Conservation (phyloP, 2,329 filamentous ascomycete species). For the Pestalotiopsis sp. region DNA sequence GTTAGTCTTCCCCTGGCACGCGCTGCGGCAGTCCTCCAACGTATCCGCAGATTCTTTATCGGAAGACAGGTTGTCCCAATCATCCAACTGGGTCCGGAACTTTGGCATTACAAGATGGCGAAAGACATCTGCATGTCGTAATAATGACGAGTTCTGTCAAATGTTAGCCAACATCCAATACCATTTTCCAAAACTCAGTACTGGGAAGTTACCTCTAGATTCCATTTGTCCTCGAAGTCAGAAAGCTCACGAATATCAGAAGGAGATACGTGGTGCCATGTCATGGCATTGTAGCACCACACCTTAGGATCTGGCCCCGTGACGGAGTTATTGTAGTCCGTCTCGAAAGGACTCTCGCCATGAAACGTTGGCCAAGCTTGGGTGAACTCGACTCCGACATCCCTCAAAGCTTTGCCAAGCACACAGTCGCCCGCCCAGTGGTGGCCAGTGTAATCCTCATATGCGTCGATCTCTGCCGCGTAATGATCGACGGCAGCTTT, state of each 20-base stretch:
- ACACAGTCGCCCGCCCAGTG: conserved; percentile 55
- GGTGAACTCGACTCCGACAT: conserved; percentile 45
- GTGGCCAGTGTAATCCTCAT: conserved; percentile 46
- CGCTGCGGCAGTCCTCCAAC: conserved; percentile 26
- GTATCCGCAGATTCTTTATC: conserved; percentile 22
- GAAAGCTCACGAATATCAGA: conserved; percentile 44
- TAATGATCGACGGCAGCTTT: conserved; percentile 45
- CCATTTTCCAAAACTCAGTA: not conserved
- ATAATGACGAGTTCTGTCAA: conserved; percentile 23
- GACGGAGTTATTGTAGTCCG: conserved; percentile 45
- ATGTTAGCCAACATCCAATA: not conserved
- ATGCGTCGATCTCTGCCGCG: conserved; percentile 39
- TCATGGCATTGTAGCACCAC: conserved; percentile 52
- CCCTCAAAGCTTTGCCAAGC: conserved; percentile 46
- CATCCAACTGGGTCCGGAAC: conserved; percentile 22
- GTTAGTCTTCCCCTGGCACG: conserved; percentile 21
- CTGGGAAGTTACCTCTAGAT: conserved; percentile 24
- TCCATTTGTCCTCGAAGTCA: conserved; percentile 45
- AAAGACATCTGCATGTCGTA: conserved; percentile 33
- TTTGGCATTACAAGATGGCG: conserved; percentile 27
- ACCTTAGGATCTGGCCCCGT: conserved; percentile 40
- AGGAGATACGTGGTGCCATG: conserved; percentile 50
- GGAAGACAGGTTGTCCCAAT: conserved; percentile 35
- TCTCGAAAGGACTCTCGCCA: conserved; percentile 39
- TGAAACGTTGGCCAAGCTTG: conserved; percentile 50